Percentiles rank a stretch among this genome's conserved stretches.
Evolutionary conservation across 495 filamentous ascomycete genomes (phyloP).

Genomic region (Xylaria bambusicola): DNA sequence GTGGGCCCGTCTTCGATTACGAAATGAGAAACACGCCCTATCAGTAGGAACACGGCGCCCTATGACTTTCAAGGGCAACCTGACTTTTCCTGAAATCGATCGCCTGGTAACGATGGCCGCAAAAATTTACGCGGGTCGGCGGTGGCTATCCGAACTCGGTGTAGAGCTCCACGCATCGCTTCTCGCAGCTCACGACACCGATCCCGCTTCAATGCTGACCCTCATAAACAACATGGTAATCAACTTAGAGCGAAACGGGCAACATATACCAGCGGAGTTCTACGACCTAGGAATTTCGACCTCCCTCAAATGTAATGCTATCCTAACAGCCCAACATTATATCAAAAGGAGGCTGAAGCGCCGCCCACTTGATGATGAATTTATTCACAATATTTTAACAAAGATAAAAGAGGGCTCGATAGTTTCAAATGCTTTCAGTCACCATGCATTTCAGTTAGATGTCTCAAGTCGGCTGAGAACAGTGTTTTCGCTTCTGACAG

Average conservation of each 20-base stretch:
- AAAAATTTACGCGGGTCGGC: constrained; percentile 20
- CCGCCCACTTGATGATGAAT: not conserved
- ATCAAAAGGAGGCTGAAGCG: not conserved
- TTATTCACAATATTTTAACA: not conserved
- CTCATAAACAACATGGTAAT: constrained; percentile 31
- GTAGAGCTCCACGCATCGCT: constrained; percentile 4
- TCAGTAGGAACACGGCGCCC: too few species aligned
- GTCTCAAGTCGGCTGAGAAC: constrained; percentile 1
- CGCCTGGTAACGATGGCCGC: constrained; percentile 22
- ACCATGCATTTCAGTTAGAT: not conserved
- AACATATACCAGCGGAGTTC: constrained; percentile 5
- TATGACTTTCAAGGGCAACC: not conserved
- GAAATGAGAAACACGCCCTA: too few species aligned
- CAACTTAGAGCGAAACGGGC: constrained; percentile 13
- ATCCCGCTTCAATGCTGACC: constrained; percentile 17
- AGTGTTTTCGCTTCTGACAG: constrained; percentile 13
- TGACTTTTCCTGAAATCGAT: constrained; percentile 17
- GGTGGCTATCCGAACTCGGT: constrained; percentile 13
- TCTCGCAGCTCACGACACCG: not conserved
- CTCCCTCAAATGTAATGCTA: constrained; percentile 16
- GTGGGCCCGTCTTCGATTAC: constrained; percentile 17
- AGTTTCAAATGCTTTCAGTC: not conserved
- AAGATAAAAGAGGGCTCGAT: not conserved
- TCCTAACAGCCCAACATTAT: constrained; percentile 20
- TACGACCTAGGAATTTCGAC: constrained; percentile 5